phyloP scores from a whole-genome alignment of 345 rosid genomes.

The Citrus sp. region DNA sequence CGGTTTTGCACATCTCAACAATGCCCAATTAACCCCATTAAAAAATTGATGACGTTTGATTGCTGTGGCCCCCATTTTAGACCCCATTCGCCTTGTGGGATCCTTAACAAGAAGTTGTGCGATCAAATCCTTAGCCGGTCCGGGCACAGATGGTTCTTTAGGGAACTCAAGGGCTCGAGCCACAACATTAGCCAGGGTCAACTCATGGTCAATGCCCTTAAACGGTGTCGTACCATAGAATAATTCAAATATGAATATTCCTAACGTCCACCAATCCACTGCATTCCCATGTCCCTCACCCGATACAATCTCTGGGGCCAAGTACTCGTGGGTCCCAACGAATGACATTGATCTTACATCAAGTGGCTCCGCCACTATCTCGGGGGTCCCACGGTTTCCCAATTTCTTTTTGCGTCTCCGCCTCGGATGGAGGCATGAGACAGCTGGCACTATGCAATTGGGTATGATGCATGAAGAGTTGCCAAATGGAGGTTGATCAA shows the following conservation, averaged over 20 bases:
- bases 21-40: slow-evolving; percentile 58
- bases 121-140: slow-evolving; percentile 48
- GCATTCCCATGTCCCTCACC: slow-evolving; percentile 70
- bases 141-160: slow-evolving; percentile 45
- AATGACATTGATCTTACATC: slow-evolving; percentile 63
- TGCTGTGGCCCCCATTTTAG: slow-evolving; percentile 51
- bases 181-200: slow-evolving; percentile 55
- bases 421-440: slow-evolving; percentile 43
- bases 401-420: slow-evolving; percentile 31
- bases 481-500: slow-evolving; percentile 16
- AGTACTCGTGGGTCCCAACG: slow-evolving; percentile 65
- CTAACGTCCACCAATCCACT: slow-evolving; percentile 76
- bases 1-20: slow-evolving; percentile 50
- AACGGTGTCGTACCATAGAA: slow-evolving; percentile 57
- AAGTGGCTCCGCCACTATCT: slow-evolving; percentile 59
- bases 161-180: slow-evolving; percentile 69
- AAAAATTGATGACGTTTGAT: slow-evolving; percentile 54
- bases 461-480: slow-evolving; percentile 56
- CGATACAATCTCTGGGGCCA: slow-evolving; percentile 61
- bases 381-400: slow-evolving; percentile 23
- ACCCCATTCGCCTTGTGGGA: slow-evolving; percentile 47
- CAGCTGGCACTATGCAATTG: slow-evolving; percentile 51
- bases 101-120: slow-evolving; percentile 53
- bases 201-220: slow-evolving; percentile 51
- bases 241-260: slow-evolving; percentile 55